phyloP scores from a whole-genome alignment of 306 rosid species.

The Cicer arietinum region DNA sequence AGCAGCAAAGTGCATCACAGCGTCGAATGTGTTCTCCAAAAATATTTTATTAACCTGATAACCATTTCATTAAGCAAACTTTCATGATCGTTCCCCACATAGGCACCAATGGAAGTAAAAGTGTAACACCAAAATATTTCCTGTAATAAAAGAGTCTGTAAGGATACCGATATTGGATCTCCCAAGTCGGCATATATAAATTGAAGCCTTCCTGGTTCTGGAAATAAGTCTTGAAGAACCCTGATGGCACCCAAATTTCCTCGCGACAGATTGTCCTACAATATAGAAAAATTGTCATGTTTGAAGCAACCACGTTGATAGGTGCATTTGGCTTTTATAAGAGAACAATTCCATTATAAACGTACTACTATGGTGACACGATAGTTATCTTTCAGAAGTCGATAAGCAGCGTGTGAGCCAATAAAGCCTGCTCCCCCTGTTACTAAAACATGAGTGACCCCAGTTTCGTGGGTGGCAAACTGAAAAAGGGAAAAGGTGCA shows the following conservation, averaged over 20 bases:
- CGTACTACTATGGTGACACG: constrained; percentile 97
- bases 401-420: constrained; percentile 90
- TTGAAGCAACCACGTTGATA: constrained; percentile 20
- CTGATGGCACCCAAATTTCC: constrained; percentile 90
- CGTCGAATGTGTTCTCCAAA: constrained; percentile 88
- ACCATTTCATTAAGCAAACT: constrained; percentile 54
- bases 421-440: constrained; percentile 98
- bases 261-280: constrained; percentile 89
- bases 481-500: constrained; percentile 44
- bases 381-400: constrained; percentile 76
- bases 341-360: constrained; percentile 36
- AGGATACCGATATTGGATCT: constrained; percentile 76
- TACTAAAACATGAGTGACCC: constrained; percentile 89
- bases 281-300: constrained; percentile 38
- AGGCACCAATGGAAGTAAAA: background rate
- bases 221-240: constrained; percentile 81
- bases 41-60: constrained; percentile 87
- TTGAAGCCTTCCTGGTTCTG: constrained; percentile 90
- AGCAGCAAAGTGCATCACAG: constrained; percentile 98
- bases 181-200: constrained; percentile 95
- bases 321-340: constrained; percentile 17
- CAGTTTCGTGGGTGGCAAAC: constrained; percentile 72
- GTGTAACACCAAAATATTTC: constrained; percentile 29
- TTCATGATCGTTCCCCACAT: constrained; percentile 9
- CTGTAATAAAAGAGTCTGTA: constrained; percentile 26